Evolutionary conservation across 768 basidiomycete species (phyloP), one percentile per base, ranked within the genome.

Genomic region (Boletus sp.): DNA sequence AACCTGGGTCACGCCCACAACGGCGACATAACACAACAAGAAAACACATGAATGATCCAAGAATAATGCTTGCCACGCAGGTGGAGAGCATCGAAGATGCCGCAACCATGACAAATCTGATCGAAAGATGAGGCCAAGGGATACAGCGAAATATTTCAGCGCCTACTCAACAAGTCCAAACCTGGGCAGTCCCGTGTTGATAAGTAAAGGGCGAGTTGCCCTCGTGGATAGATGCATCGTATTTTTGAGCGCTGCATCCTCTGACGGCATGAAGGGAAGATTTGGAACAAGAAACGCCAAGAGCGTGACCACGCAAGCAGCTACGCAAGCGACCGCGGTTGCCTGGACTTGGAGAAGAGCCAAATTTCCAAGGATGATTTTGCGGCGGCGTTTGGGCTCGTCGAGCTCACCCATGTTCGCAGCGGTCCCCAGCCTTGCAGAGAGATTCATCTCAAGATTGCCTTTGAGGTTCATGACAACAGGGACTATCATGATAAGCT

Each of bases 381-480:
- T 68, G 5, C 82, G 79, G 4, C 91, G 83, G 8, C 75, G 76
- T 2, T 68, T 61, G 0, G 84, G 83, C 33, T 85, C 80, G 67
- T 98, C 93, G 5, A 99, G 83, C 56, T 93, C 84, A 41, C 96
- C 96, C 47, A 95, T 86, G 61, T 98, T 97, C 6, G 95, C 90
- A 1, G 94, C 88, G 0, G 97, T 99, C 1, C 90, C 88, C n/a
- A 99, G 79, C 14, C 96, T 83, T 1, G 97, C 93, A 4, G 94
- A 95, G 7, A 99, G 84, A 60, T 97, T 98, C 96, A 98, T 98
- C 72, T 98, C 97, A 35, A 98, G 81, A 65, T 99, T 93, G n/a
- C 96, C 97, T 64, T 97, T 98, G 53, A 99, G 82, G 63, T 98
- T 98, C 59, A 93, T 81, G 19, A 98, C 77, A 56, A 95, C 93